Evolutionary conservation across 768 basidiomycete species (phyloP).

Genomic region (Xerocomellus amylosporus): DNA sequence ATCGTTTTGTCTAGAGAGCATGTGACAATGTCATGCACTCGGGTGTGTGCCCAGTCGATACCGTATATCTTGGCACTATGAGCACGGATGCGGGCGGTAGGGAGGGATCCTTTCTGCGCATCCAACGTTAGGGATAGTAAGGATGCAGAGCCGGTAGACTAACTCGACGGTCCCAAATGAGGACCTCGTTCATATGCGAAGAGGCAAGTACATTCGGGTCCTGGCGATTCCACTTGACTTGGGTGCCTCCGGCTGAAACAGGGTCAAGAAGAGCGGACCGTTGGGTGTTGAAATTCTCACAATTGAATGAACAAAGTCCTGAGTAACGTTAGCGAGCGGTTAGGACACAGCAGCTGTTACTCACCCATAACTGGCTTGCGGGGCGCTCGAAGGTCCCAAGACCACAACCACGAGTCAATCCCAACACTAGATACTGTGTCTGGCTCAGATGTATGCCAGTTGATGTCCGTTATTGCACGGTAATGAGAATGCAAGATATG

Average conservation of each 20-base stretch:
- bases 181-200: constrained; percentile 79
- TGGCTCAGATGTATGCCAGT: constrained; percentile 89
- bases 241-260: constrained; percentile 73
- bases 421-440: constrained; percentile 86
- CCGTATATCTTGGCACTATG: constrained; percentile 95
- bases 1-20: constrained; percentile 94
- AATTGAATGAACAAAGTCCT: constrained; percentile 61
- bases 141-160: constrained; percentile 22
- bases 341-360: neutral
- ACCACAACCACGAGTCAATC: constrained; percentile 92
- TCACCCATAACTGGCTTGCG: constrained; percentile 69
- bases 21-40: constrained; percentile 79
- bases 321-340: neutral
- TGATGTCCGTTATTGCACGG: constrained; percentile 95
- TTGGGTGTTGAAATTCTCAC: constrained; percentile 28
- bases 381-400: constrained; percentile 82
- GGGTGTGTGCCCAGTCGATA: constrained; percentile 88
- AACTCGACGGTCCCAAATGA: constrained; percentile 94
- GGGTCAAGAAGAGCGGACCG: neutral
- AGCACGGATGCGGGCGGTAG: constrained; percentile 68
- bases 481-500: constrained; percentile 87
- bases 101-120: constrained; percentile 81
- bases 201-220: constrained; percentile 87
- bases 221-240: constrained; percentile 95
- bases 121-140: constrained; percentile 3